Conservation (phyloP, 2,329 filamentous ascomycete genomes). For the Leptographium wingfieldii region DNA sequence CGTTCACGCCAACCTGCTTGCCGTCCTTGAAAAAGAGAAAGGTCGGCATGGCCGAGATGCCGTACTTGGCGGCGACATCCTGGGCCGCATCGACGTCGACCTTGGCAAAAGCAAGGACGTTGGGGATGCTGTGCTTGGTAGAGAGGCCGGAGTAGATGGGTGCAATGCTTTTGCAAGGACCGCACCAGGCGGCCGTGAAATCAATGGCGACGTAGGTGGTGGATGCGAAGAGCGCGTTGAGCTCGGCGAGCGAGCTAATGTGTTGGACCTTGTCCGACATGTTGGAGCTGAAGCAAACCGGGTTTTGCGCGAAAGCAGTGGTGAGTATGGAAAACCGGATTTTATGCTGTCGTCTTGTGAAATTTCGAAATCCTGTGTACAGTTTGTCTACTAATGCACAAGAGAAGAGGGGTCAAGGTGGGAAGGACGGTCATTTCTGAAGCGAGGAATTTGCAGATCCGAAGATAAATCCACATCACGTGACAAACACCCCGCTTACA, state of each 20-base stretch:
- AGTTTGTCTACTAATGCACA: no score
- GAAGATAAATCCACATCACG: no score
- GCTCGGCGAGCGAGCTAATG: conserved; percentile 32
- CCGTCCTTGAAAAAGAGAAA: conserved; percentile 48
- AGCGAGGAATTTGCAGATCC: no score
- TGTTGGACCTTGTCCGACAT: conserved; percentile 17
- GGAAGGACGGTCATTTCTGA: no score
- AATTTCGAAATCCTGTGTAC: no score
- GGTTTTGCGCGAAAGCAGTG: background rate
- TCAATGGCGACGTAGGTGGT: conserved; percentile 41
- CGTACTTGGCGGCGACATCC: conserved; percentile 35
- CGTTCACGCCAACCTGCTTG: conserved; percentile 26
- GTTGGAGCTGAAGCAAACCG: background rate
- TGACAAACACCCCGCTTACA: no score
- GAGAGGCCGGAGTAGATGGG: conserved; percentile 39
- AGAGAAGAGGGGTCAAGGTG: no score
- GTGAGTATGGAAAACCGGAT: background rate
- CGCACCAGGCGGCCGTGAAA: conserved; percentile 47
- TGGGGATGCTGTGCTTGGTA: conserved; percentile 22
- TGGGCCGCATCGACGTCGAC: conserved; percentile 43
- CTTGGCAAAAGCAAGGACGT: conserved; percentile 40
- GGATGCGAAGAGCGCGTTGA: conserved; percentile 32
- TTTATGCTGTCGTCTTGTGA: no score
- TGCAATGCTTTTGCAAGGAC: conserved; percentile 45
- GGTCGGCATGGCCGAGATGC: conserved; percentile 44